Evolutionary conservation across 768 basidiomycete species (phyloP), one percentile per base, ranked within the genome.

Genomic region (Lyophyllum atratum): DNA sequence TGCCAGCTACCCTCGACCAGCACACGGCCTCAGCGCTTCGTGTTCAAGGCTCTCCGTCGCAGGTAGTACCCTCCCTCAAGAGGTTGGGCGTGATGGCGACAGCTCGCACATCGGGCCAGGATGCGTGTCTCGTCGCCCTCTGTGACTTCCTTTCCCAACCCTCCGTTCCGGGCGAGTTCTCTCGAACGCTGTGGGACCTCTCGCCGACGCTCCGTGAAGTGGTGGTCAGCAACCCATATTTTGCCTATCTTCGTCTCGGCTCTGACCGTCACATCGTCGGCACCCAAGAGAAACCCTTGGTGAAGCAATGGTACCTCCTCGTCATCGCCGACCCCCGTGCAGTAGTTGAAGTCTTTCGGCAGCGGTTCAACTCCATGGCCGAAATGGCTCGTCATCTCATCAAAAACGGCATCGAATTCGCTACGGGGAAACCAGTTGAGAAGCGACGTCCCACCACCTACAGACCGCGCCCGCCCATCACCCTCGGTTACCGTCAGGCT

Each of bases 271-370:
- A 58, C 22, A 10, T 58, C 15, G 49, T 58, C 33, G 52, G 57
- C 19, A 21, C 54, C 21, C 37, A 34, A 5, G 28, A 6, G 1
- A 55, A 46, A 39, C 59, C 54, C 2, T 37, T 59, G 1, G n/a
- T 28, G 10, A 11, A 52, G 14, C 58, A 59, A 22, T 59, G 42
- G 48, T 59, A 49, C n/a, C 48, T 59, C 42, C 31, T 59, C 7
- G 25, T 45, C n/a, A 3, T 59, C 9, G 19, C 39, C 12, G 53
- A 59, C 34, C 42, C 53, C 12, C 33, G 53, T 3, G 58, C 48
- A 15, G 58, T 50, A 1, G n/a, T 54, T 0, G 52, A 50, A 46
- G 29, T 54, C 15, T 59, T 59, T 26, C 29, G 26, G 21, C 40
- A 50, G 9, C 40, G 10, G 24, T 24, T 48, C 4, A 8, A 15